Percentiles rank a stretch among this genome's conserved stretches.
These are phyloP conservation scores for Cercospora citrullina DNA, from an alignment of 2,329 filamentous ascomycete species.

Conservation along the genomic window DNA sequence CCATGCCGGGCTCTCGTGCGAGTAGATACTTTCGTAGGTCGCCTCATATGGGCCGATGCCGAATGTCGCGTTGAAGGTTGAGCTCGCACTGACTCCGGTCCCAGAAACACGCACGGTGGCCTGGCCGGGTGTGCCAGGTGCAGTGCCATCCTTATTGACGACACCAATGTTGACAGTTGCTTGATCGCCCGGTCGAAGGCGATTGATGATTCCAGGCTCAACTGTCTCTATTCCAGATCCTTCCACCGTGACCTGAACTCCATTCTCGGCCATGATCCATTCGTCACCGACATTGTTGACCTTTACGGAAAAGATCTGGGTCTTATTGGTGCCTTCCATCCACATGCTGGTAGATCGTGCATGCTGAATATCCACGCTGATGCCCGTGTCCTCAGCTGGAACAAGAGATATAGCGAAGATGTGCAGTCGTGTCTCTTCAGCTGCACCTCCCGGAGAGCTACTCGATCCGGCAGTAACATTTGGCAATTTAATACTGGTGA, in stretches of 20 bases:
- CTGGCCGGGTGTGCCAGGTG: constrained; percentile 34
- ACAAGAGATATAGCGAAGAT: constrained; percentile 44
- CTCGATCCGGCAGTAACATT: constrained; percentile 40
- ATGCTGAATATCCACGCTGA: constrained; percentile 41
- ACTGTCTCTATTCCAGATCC: constrained; percentile 41
- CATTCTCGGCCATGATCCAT: constrained; percentile 39
- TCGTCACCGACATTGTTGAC: constrained; percentile 43
- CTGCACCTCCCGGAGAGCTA: constrained; percentile 37
- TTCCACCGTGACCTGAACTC: constrained; percentile 40
- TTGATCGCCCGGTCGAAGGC: constrained; percentile 45
- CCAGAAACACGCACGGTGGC: constrained; percentile 38
- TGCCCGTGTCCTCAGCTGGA: constrained; percentile 32
- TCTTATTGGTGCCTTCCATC: constrained; percentile 43
- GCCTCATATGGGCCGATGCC: constrained; percentile 34
- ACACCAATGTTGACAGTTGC: constrained; percentile 43
- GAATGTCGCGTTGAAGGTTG: constrained; percentile 41
- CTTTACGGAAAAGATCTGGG: constrained; percentile 43
- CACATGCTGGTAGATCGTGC: constrained; percentile 46
- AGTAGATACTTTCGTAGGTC: constrained; percentile 30
- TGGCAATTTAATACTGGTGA: constrained; percentile 41
- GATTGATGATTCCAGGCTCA: constrained; percentile 40
- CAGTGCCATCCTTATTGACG: constrained; percentile 36
- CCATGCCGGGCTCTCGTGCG: constrained; percentile 54
- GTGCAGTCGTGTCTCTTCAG: constrained; percentile 39
- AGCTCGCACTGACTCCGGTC: constrained; percentile 30